Evolutionary conservation across 306 rosid genomes (phyloP).

Genomic region (Arachis hypogaea): DNA sequence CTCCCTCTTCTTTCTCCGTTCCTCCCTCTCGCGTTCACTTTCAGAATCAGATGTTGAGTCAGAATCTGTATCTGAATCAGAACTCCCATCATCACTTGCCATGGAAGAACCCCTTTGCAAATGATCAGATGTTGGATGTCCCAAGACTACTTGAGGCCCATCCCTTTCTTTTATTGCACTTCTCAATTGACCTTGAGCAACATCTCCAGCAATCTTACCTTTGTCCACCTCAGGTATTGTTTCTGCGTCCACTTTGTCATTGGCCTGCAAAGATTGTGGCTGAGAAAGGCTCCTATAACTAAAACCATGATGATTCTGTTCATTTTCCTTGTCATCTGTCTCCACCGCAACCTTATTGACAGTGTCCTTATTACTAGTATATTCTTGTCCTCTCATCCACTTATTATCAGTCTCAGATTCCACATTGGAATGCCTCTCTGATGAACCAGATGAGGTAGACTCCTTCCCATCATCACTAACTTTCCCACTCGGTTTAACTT

Average conservation of each 20-base stretch:
- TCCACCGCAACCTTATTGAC: slow-evolving; percentile 43
- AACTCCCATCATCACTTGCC: slow-evolving; percentile 65
- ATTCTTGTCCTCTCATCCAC: slow-evolving; percentile 38
- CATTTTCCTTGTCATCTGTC: slow-evolving; percentile 44
- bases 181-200: slow-evolving; percentile 46
- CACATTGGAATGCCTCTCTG: slow-evolving; percentile 42
- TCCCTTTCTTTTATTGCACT: slow-evolving; percentile 51
- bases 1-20: slow-evolving; percentile 72
- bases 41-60: slow-evolving; percentile 89
- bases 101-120: slow-evolving; percentile 57
- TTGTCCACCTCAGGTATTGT: slow-evolving; percentile 34
- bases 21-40: slow-evolving; percentile 82
- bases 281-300: slow-evolving; percentile 43
- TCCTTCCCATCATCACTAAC: slow-evolving; percentile 67
- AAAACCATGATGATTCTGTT: slow-evolving; percentile 39
- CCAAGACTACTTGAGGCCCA: slow-evolving; percentile 45
- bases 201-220: slow-evolving; percentile 43
- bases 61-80: slow-evolving; percentile 70
- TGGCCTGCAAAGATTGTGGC: slow-evolving; percentile 39
- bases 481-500: slow-evolving; percentile 59
- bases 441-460: slow-evolving; percentile 56
- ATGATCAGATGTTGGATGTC: slow-evolving; percentile 66
- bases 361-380: slow-evolving; percentile 41
- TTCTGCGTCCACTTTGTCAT: slow-evolving; percentile 30
- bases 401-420: slow-evolving; percentile 55